Evolutionary conservation across 2,329 filamentous ascomycete genomes (phyloP), one percentile per base, ranked within the genome.

Genomic region (Ophiostoma australiae): DNA sequence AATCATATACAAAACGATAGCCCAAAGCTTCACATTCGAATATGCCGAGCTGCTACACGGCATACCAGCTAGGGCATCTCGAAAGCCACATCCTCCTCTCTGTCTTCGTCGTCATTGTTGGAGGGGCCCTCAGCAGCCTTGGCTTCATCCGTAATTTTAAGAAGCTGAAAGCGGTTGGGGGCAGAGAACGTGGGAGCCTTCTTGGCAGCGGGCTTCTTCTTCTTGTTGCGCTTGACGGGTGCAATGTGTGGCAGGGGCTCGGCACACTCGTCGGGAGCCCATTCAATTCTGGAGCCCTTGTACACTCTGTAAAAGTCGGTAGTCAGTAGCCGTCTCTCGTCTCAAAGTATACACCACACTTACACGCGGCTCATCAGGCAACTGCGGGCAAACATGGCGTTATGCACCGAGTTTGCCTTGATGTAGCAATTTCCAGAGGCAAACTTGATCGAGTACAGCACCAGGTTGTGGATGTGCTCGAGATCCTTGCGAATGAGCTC

Each of bases 401-500:
- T 89, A 76, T 90, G 85, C 11, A 96, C 85, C 0, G 91, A 93
- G 78, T 94, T 96, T 8, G 90, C 92, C 70, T 86, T 89, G 74
- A 96, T 87, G 78, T 87, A 87, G 72, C 86, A 90, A 78, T 88
- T 86, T 4, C 83, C 83, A 23, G 83, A 81, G 2, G 80, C 79
- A 78, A 91, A 90, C 8, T 80, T 79, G 65, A 95, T 80, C 63
- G 85, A 85, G 76, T 95, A 83, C 13, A 96, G 85, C 31, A 90
- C 82, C 1, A 96, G 83, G 73, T 92, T 91, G 81, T 94, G 89
- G 72, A 96, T 94, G 77, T 96, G 92, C 33, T 93, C 90, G 52
- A 95, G 83, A 75, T 96, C 91, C 4, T 89, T 84, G 13, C 90
- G 87, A 73, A 96, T 87, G 20, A 80, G 80, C 8, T 86, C 80